Conservation (phyloP, 768 basidiomycete species). For the Naganishia antarctica region DNA sequence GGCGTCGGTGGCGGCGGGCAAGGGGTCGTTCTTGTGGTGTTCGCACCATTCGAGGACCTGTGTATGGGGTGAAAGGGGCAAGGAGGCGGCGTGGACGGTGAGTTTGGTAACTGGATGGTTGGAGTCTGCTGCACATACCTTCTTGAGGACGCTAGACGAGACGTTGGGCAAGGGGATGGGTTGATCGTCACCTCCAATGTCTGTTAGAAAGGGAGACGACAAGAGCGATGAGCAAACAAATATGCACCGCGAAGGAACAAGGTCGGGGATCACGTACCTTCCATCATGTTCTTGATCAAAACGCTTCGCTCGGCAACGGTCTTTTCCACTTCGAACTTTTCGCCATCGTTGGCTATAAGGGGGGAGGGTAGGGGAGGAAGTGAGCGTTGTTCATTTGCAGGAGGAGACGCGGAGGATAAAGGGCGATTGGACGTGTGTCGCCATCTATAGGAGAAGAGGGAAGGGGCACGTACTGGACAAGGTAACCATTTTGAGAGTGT, state of each 20-base stretch:
- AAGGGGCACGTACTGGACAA: conserved; percentile 19
- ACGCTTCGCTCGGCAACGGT: conserved; percentile 92
- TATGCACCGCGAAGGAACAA: conserved; percentile 26
- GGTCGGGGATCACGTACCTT: conserved; percentile 72
- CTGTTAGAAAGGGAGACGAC: conserved; percentile 52
- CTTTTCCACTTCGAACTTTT: conserved; percentile 86
- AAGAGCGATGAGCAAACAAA: neutral
- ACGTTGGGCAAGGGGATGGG: conserved; percentile 81
- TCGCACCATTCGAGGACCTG: conserved; percentile 99
- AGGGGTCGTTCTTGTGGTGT: conserved; percentile 95
- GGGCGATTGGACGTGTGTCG: neutral
- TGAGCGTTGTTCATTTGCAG: neutral
- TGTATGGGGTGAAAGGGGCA: conserved; percentile 11
- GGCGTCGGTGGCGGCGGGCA: conserved; percentile 61
- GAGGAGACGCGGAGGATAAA: neutral
- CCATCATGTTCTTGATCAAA: conserved; percentile 99
- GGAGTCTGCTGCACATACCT: no score
- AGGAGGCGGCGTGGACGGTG: conserved; percentile 40
- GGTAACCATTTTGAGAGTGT: conserved; percentile 22
- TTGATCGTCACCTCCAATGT: conserved; percentile 89
- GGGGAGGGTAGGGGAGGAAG: neutral
- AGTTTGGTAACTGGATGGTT: no score
- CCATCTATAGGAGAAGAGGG: neutral
- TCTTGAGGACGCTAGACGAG: conserved; percentile 39
- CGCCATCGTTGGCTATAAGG: conserved; percentile 68